Base-by-base conservation (phyloP, 441 rosid species). In the Capsella rubella region DNA sequence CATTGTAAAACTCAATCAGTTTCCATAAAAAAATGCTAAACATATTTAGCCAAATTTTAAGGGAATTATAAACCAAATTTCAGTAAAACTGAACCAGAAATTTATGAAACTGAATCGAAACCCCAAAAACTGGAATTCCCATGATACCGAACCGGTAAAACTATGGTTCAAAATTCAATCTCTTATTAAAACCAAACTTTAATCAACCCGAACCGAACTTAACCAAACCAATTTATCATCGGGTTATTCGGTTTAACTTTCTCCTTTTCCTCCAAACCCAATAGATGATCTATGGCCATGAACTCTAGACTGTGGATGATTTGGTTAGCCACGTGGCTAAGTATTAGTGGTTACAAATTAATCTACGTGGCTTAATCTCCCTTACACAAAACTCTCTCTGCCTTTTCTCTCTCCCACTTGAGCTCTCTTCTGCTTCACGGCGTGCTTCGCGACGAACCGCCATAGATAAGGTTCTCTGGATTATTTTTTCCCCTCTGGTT, bases 301-400 rank as follows among this genome's bases (percentile, higher is more conserved):
- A 13, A 39, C 12, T 35, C 10, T 5, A 29, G 21, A 55, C 37
- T 3, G 6, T 81, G 72, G 69, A 75, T 77, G 69, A 79, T 40
- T 29, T 32, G 54, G 6, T 21, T 2, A 10, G 60, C 55, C 49
- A 75, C 73, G 69, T 78, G 82, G 76, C 77, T 3, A 75, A 8
- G 3, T 5, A 21, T 21, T 21, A 73, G 4, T 64, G 81, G 81
- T 5, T 1, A 4, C 27, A 37, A 3, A 4, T 5, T 74, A 47
- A 55, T 43, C 32, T 56, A 71, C 74, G 69, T 55, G 82, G 81
- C 76, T 55, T 72, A 74, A 75, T 69, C 47, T 77, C 55, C 75
- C 71, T 25, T 65, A 2, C 67, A 76, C 84, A 86, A 81, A 63
- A 80, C 45, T 71, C 64, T n/a, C 31, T 3, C 25, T 21, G 31